Conservation (phyloP, 768 basidiomycete species). For the Mrakia blollopis region DNA sequence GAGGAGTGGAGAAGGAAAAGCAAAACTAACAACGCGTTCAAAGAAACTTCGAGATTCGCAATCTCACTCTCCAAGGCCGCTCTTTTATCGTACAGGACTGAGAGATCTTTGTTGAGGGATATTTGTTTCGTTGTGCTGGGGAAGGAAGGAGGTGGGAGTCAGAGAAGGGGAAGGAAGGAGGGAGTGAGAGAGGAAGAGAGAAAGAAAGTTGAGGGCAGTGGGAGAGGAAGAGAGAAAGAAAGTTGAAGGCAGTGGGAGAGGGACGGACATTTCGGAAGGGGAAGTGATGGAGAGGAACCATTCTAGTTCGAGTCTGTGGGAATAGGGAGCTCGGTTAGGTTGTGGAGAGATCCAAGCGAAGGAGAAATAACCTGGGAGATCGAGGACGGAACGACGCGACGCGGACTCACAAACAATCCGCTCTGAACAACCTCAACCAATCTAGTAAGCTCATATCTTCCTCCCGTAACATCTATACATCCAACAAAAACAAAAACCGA, state of each 20-base stretch:
- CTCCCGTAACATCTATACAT: not conserved
- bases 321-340: not conserved
- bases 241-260: not conserved
- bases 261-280: not conserved
- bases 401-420: constrained; percentile 1
- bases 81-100: not conserved
- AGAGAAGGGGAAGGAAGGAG: not conserved
- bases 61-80: not conserved
- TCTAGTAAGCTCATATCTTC: not conserved
- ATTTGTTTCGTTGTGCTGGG: not conserved
- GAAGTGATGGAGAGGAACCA: constrained; percentile 2
- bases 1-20: not conserved
- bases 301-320: not conserved
- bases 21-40: not conserved
- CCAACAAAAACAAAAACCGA: not conserved
- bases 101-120: not conserved
- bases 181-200: not conserved
- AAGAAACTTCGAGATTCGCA: not conserved
- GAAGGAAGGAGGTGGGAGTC: not conserved
- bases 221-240: not conserved
- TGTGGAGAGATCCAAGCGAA: not conserved
- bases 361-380: not conserved
- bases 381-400: not conserved
- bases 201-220: not conserved
- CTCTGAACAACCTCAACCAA: constrained; percentile 7